phyloP scores from a whole-genome alignment of 2,329 filamentous ascomycete species.

The Neurospora crassa region DNA sequence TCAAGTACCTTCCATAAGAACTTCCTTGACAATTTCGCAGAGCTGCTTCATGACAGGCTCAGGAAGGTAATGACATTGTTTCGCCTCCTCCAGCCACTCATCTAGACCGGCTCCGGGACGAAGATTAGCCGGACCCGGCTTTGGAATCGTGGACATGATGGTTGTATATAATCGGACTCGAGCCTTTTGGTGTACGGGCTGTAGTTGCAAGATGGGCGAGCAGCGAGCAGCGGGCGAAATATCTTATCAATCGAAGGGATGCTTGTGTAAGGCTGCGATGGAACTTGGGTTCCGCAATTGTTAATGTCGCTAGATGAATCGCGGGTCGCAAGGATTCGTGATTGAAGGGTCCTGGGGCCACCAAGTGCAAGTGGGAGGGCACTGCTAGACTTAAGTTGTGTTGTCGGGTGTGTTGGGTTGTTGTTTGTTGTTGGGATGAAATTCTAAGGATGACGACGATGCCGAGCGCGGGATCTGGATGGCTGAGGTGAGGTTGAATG shows the following conservation, averaged over 20 bases:
- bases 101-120: constrained; percentile 77
- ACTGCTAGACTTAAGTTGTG: not conserved
- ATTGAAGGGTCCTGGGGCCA: not conserved
- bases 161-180: not conserved
- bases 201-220: not conserved
- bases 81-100: constrained; percentile 94
- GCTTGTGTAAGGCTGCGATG: not conserved
- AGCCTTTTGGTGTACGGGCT: not conserved
- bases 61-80: constrained; percentile 93
- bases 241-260: not conserved
- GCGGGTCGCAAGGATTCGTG: not conserved
- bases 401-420: not conserved
- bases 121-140: constrained; percentile 82
- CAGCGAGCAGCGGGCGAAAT: not conserved
- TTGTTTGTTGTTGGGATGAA: not conserved
- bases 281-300: not conserved
- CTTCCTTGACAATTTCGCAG: constrained; percentile 98
- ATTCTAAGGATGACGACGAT: not conserved
- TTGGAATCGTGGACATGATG: constrained; percentile 53
- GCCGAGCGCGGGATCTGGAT: not conserved
- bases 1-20: constrained; percentile 86
- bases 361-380: not conserved
- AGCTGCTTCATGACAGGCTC: constrained; percentile 97
- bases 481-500: not conserved
- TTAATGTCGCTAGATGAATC: not conserved